phyloP scores from a whole-genome alignment of 352 stramenopile genomes.

The Phytophthora pistaciae region DNA sequence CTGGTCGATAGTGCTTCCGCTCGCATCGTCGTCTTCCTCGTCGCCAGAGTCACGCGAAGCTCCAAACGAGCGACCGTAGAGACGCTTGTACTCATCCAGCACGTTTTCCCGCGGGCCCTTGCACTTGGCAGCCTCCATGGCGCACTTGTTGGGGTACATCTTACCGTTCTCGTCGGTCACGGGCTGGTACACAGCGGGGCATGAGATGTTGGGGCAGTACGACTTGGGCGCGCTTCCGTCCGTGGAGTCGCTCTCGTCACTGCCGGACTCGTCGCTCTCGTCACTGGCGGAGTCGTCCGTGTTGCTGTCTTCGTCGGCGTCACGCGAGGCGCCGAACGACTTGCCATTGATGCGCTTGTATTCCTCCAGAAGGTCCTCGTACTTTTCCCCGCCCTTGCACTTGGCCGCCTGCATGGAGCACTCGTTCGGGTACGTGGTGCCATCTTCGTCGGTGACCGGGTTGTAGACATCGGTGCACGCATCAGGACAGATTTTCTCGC shows the following conservation, averaged over 20 bases:
- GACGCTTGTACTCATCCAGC: slow-evolving; percentile 21
- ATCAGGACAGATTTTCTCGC: slow-evolving; percentile 7
- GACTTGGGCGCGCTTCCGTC: background rate
- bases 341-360: slow-evolving; percentile 16
- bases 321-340: slow-evolving; percentile 7
- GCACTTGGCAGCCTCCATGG: slow-evolving; percentile 40
- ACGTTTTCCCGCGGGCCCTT: slow-evolving; percentile 31
- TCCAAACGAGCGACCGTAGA: slow-evolving; percentile 31
- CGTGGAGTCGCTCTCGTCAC: slow-evolving; percentile 1
- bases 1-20: slow-evolving; percentile 8
- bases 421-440: slow-evolving; percentile 19
- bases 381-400: slow-evolving; percentile 19
- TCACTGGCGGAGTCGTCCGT: background rate
- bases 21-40: background rate
- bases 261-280: slow-evolving; percentile 4
- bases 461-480: slow-evolving; percentile 15
- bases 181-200: slow-evolving; percentile 37
- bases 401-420: slow-evolving; percentile 19
- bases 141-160: slow-evolving; percentile 46
- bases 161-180: slow-evolving; percentile 41
- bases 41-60: slow-evolving; percentile 13
- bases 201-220: slow-evolving; percentile 25
- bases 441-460: slow-evolving; percentile 28
- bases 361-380: slow-evolving; percentile 1
- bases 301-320: background rate